A percentile compares a stretch with the other conserved stretches of the same genome.
Conservation (phyloP, 2,329 filamentous ascomycete species). For the Teratosphaeria zuluensis region DNA sequence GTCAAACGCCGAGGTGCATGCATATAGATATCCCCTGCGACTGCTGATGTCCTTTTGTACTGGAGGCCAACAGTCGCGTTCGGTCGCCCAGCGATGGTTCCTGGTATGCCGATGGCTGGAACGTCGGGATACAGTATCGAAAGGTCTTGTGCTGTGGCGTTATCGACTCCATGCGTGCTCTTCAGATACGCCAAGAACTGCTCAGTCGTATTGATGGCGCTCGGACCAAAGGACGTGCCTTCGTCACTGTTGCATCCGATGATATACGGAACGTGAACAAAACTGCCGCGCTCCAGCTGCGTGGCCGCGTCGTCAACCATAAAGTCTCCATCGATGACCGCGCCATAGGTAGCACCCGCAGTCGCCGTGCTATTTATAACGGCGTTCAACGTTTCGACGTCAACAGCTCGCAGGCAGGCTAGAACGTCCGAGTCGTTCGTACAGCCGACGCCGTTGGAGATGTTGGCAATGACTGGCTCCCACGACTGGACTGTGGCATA, state of each 20-base stretch:
- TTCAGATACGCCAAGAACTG: conserved; percentile 12
- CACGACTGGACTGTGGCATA: conserved; percentile 12
- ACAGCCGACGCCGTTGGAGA: conserved; percentile 15
- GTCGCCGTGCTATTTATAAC: conserved; percentile 11
- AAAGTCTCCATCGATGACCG: conserved; percentile 18
- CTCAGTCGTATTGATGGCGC: conserved; percentile 16
- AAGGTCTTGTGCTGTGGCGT: conserved; percentile 25
- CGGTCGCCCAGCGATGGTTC: conserved; percentile 25
- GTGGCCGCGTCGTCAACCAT: conserved; percentile 9
- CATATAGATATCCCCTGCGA: conserved; percentile 14
- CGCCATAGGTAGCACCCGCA: conserved; percentile 11
- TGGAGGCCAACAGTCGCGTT: conserved; percentile 10
- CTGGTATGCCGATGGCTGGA: conserved; percentile 24
- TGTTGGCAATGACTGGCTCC: conserved; percentile 19
- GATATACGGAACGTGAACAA: conserved; percentile 19
- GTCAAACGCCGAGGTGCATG: conserved; percentile 11
- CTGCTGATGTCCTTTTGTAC: conserved; percentile 13
- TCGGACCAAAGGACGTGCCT: conserved; percentile 14
- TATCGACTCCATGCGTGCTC: conserved; percentile 18
- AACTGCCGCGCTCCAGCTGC: conserved; percentile 15
- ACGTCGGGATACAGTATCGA: conserved; percentile 23
- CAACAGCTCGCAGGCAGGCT: conserved; percentile 22
- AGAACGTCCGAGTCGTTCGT: conserved; percentile 22
- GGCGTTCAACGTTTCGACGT: conserved; percentile 11
- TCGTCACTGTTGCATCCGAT: conserved; percentile 21